Conservation (phyloP, 169 alveolate species). For the Eimeria sp. region DNA sequence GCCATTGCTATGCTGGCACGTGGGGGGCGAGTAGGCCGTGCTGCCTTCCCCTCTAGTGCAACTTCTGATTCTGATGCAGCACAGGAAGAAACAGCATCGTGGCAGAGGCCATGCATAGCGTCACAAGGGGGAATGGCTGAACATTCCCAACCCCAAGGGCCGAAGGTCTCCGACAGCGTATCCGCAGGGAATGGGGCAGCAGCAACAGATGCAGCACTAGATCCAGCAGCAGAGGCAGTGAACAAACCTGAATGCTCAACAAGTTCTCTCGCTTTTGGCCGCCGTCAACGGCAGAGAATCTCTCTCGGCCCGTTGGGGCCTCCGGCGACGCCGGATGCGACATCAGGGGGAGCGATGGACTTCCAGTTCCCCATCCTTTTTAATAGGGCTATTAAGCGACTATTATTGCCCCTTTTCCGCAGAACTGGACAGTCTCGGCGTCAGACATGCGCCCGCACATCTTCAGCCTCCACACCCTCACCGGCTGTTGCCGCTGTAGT, state of each 20-base stretch:
- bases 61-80: slow-evolving; percentile 3
- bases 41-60: neutral
- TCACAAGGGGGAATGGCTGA: slow-evolving; percentile 4
- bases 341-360: slow-evolving; percentile 33
- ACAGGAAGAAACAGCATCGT: slow-evolving; percentile 3
- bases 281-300: slow-evolving; percentile 29
- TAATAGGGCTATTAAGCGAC: slow-evolving; percentile 48
- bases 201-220: neutral
- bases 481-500: slow-evolving; percentile 3
- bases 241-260: neutral
- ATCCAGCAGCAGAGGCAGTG: neutral
- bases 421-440: slow-evolving; percentile 57
- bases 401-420: slow-evolving; percentile 42
- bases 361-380: slow-evolving; percentile 54
- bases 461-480: neutral
- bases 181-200: neutral
- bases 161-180: neutral
- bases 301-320: slow-evolving; percentile 6
- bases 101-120: neutral
- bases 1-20: slow-evolving; percentile 47
- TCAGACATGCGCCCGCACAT: neutral
- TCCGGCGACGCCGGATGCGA: slow-evolving; percentile 8
- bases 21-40: slow-evolving; percentile 30
- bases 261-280: neutral
- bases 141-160: neutral